Evolutionary conservation across 768 basidiomycete genomes (phyloP), one percentile per base, ranked within the genome.

Genomic region (Dioszegia crocea): DNA sequence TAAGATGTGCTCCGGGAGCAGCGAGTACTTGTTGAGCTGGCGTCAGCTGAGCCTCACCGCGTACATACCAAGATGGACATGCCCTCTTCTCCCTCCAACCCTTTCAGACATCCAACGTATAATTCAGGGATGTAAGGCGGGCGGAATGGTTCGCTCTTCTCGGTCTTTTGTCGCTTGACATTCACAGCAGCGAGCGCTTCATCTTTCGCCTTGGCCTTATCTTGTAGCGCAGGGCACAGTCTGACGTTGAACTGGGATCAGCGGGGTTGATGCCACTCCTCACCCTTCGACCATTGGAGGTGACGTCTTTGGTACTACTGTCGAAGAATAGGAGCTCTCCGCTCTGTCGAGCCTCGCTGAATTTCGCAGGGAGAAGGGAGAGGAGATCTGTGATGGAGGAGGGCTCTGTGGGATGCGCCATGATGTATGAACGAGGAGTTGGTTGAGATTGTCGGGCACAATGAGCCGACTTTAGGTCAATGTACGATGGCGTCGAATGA

Each of bases 1-100:
- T n/a, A 96, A 80, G 68, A 96, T 91, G 71, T 97, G 93, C 44
- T 85, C 81, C 0, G 86, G 87, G 9, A 89, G 83, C 19, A 96
- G 83, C 30, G 89, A 85, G 76, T 83, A 94, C 78, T 76, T 54
- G 14, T 26, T 52, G 39, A 55, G 45, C 60, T 46, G 91, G 78
- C n/a, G 91, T 92, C 69, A 91, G 78, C 89, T 91, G 63, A 43
- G 53, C 40, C 9, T 27, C 52, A 36, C 23, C n/a, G 26, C 0
- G 33, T n/a, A 62, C 73, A 57, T 48, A 76, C 75, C 63, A 76
- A 44, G 24, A 74, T 56, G 23, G 70, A 70, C 71, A 76, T 71
- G 19, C 71, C 83, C 49, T 84, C 84, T 57, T 86, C 85, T 51
- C 81, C 81, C 49, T 78, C 77, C 38, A 75, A 45, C n/a, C 77